Evolutionary conservation across 176 grass and related monocot species (phyloP).

Genomic region (Areca catechu): DNA sequence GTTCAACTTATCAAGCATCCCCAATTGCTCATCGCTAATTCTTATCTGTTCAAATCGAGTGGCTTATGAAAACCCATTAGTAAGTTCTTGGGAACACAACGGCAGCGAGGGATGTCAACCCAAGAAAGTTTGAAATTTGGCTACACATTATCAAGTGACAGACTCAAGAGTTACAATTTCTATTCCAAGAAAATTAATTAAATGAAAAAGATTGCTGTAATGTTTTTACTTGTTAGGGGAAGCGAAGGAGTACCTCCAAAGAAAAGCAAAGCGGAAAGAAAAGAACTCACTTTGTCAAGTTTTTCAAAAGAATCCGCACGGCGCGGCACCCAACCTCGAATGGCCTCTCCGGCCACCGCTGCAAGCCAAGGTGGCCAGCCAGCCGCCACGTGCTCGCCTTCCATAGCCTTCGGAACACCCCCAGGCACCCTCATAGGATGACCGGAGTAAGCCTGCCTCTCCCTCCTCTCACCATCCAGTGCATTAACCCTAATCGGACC

Average conservation of each 20-base stretch:
- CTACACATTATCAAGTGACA: too few species aligned
- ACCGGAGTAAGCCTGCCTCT: conserved; percentile 31
- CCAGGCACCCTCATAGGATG: conserved; percentile 37
- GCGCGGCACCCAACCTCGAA: conserved; percentile 92
- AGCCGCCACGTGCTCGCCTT: conserved; percentile 80
- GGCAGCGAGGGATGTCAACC: too few species aligned
- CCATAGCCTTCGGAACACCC: conserved; percentile 47
- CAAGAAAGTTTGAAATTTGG: too few species aligned
- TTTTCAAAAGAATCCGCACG: conserved; percentile 97
- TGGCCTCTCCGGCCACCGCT: conserved; percentile 74
- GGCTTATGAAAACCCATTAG: too few species aligned
- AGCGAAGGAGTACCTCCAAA: not conserved
- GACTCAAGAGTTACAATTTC: too few species aligned
- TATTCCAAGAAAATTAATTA: too few species aligned
- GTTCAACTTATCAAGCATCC: too few species aligned
- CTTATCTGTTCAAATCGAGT: too few species aligned
- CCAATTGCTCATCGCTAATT: too few species aligned
- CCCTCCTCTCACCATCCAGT: conserved; percentile 22
- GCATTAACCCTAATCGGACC: conserved; percentile 20
- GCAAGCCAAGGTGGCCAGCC: conserved; percentile 95
- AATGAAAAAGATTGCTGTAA: too few species aligned
- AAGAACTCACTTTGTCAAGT: conserved; percentile 74
- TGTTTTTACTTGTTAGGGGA: too few species aligned
- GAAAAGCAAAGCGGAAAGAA: conserved; percentile 13
- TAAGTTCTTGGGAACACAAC: too few species aligned